Evolutionary conservation across 345 rosid genomes (phyloP).

Genomic region (Aquilaria yunnanensis): DNA sequence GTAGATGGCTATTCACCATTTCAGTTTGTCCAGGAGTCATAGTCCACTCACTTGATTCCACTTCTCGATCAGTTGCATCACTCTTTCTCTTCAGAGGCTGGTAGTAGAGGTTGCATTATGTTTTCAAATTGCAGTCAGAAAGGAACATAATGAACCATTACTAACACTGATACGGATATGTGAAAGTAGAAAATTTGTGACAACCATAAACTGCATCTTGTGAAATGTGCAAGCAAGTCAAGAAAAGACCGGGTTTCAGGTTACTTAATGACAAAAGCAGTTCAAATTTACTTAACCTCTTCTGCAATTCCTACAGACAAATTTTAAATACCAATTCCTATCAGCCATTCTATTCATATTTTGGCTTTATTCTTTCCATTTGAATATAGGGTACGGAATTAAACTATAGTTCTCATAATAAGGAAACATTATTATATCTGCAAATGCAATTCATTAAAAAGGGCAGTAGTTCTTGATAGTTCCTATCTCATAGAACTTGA

Average conservation of each 20-base stretch:
- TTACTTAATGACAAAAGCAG: not conserved
- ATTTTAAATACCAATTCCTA: no score
- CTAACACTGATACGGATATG: not conserved
- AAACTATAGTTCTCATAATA: no score
- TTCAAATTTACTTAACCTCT: not conserved
- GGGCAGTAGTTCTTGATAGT: no score
- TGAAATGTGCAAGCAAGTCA: not conserved
- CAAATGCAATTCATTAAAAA: no score
- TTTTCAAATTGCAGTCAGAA: slow-evolving; percentile 15
- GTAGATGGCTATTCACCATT: slow-evolving; percentile 41
- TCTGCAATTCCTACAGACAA: not conserved
- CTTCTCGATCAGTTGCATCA: slow-evolving; percentile 45
- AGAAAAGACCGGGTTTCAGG: not conserved
- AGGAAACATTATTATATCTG: no score
- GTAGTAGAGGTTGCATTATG: slow-evolving; percentile 10
- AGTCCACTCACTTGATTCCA: slow-evolving; percentile 46
- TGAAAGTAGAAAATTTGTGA: not conserved
- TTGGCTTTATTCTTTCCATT: no score
- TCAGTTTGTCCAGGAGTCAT: slow-evolving; percentile 43
- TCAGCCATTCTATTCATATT: no score
- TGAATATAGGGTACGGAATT: no score
- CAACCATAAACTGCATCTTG: not conserved
- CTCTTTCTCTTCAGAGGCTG: slow-evolving; percentile 79
- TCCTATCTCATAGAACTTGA: no score
- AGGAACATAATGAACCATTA: not conserved